Conservation (phyloP, 2,329 filamentous ascomycete genomes). For the Dryadomyces sulphureus region DNA sequence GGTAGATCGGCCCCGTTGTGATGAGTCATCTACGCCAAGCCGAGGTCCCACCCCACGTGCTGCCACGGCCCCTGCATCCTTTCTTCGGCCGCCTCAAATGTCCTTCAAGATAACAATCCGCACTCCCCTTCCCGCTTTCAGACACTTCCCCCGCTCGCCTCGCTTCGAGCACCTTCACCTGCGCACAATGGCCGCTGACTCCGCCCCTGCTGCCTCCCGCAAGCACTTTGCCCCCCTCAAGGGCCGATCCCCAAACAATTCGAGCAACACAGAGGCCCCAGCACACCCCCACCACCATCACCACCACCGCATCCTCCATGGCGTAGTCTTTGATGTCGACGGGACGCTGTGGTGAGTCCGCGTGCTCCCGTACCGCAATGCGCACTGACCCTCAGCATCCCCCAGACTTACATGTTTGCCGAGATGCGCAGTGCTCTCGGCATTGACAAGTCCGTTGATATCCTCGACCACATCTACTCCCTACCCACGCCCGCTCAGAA, state of each 20-base stretch:
- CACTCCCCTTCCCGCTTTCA: too few species aligned
- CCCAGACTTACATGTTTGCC: slow-evolving; percentile 90
- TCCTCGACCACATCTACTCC: slow-evolving; percentile 72
- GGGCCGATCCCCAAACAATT: too few species aligned
- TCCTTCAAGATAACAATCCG: too few species aligned
- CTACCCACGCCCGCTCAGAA: slow-evolving; percentile 47
- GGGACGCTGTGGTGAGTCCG: slow-evolving; percentile 66
- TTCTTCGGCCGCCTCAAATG: too few species aligned
- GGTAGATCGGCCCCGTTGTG: not conserved
- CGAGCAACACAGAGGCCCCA: too few species aligned
- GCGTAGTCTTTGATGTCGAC: slow-evolving; percentile 82
- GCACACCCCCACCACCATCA: not conserved
- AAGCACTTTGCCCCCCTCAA: slow-evolving; percentile 43
- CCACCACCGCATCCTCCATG: slow-evolving; percentile 26
- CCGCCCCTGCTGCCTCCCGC: slow-evolving; percentile 15
- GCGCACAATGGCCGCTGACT: too few species aligned
- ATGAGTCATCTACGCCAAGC: too few species aligned
- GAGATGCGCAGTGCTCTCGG: slow-evolving; percentile 67
- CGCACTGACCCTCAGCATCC: slow-evolving; percentile 39
- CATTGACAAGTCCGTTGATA: slow-evolving; percentile 63
- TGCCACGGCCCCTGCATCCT: too few species aligned
- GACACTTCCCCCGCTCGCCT: too few species aligned
- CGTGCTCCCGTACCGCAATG: not conserved
- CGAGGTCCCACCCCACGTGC: too few species aligned
- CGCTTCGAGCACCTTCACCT: too few species aligned